Evolutionary conservation across 176 grass and related monocot genomes (phyloP).

Genomic region (Alloteropsis semialata): DNA sequence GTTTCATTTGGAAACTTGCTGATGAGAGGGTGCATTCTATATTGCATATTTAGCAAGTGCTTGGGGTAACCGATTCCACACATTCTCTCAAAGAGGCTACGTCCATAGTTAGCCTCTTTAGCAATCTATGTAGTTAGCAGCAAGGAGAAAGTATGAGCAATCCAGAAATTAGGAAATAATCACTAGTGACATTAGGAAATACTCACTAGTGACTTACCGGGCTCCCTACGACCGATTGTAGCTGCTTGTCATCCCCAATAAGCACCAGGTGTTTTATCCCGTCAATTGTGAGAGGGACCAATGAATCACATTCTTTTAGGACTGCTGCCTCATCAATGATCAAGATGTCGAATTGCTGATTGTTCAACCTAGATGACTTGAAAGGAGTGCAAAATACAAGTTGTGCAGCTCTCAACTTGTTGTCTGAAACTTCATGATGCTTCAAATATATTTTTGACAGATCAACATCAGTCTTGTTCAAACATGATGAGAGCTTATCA

Average conservation of each 20-base stretch:
- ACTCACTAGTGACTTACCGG: slow-evolving; percentile 28
- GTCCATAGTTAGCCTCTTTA: slow-evolving; percentile 8
- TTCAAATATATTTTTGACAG: slow-evolving; percentile 23
- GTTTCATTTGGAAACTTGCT: slow-evolving; percentile 37
- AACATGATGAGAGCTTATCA: neutral
- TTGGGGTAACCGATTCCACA: slow-evolving; percentile 20
- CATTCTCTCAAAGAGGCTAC: slow-evolving; percentile 55
- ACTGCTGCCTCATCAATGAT: slow-evolving; percentile 55
- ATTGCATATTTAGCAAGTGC: slow-evolving; percentile 46
- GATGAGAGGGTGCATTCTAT: slow-evolving; percentile 59
- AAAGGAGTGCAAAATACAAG: slow-evolving; percentile 31
- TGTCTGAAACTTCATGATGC: neutral
- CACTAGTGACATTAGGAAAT: no score
- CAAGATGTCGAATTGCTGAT: neutral
- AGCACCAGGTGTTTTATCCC: slow-evolving; percentile 38
- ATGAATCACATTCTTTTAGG: slow-evolving; percentile 48
- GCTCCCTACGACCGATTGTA: slow-evolving; percentile 32
- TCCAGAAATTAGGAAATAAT: no score
- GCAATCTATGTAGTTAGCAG: slow-evolving; percentile 27
- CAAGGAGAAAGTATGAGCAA: neutral
- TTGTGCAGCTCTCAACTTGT: no score
- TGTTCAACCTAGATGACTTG: slow-evolving; percentile 6
- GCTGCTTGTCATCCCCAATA: slow-evolving; percentile 47
- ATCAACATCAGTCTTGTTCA: neutral
- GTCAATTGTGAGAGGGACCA: slow-evolving; percentile 9